Conservation (phyloP, 495 filamentous ascomycete species). For the Penicillium nucicola region DNA sequence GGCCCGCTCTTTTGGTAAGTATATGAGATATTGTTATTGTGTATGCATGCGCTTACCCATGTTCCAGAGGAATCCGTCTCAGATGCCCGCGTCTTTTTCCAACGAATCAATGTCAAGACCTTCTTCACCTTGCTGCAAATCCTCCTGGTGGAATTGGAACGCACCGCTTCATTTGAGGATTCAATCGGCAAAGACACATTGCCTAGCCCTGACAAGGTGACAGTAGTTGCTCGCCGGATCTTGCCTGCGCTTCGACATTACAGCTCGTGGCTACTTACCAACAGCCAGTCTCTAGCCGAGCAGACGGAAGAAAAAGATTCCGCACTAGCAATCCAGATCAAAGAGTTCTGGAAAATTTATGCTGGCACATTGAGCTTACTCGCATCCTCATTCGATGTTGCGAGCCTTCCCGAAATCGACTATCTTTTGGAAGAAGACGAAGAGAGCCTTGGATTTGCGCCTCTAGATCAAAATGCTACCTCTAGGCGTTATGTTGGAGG, state of each 20-base stretch:
- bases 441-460: conserved; percentile 70
- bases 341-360: conserved; percentile 71
- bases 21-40: neutral
- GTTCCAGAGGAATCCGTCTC: conserved; percentile 36
- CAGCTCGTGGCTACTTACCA: conserved; percentile 64
- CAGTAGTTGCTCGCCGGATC: conserved; percentile 59
- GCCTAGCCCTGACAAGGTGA: conserved; percentile 52
- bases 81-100: conserved; percentile 65
- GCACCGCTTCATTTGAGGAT: conserved; percentile 48
- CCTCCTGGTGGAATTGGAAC: conserved; percentile 64
- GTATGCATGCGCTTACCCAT: conserved; percentile 20
- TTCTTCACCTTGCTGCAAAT: conserved; percentile 74
- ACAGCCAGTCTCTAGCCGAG: conserved; percentile 47
- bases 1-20: conserved; percentile 58
- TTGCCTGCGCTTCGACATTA: conserved; percentile 71
- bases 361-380: conserved; percentile 64
- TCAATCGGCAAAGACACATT: conserved; percentile 25
- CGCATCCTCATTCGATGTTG: conserved; percentile 55
- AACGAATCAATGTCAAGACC: conserved; percentile 78
- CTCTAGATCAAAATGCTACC: conserved; percentile 53
- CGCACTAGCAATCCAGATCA: conserved; percentile 55
- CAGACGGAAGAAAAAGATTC: conserved; percentile 56
- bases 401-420: conserved; percentile 52
- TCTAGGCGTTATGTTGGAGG: conserved; percentile 45
- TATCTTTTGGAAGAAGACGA: conserved; percentile 79